phyloP scores from a whole-genome alignment of 2,329 filamentous ascomycete genomes.

The Blastomyces percursus region DNA sequence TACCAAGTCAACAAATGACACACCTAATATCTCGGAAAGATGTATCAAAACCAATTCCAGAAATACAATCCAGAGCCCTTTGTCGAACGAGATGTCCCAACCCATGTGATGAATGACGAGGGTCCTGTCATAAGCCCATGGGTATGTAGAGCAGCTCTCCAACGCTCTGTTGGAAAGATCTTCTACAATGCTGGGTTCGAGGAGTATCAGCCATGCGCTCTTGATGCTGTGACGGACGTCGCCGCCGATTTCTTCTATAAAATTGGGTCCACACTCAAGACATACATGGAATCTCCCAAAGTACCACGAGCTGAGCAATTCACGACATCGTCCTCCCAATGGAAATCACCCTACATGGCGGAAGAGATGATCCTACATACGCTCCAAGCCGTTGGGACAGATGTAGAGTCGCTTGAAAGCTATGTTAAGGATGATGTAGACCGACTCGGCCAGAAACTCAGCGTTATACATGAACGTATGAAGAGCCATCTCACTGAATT shows the following conservation, averaged over 20 bases:
- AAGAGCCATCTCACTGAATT: slow-evolving; percentile 87
- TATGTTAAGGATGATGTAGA: slow-evolving; percentile 95
- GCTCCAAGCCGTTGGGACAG: slow-evolving; percentile 70
- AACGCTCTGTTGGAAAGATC: slow-evolving; percentile 84
- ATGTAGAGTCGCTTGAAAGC: slow-evolving; percentile 66
- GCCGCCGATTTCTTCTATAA: slow-evolving; percentile 84
- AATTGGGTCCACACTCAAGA: slow-evolving; percentile 64
- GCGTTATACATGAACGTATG: slow-evolving; percentile 85
- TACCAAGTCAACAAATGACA: background rate
- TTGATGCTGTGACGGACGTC: slow-evolving; percentile 82
- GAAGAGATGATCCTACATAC: slow-evolving; percentile 85
- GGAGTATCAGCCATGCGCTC: slow-evolving; percentile 86
- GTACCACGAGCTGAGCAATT: slow-evolving; percentile 43
- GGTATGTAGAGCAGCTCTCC: slow-evolving; percentile 71
- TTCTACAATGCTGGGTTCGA: slow-evolving; percentile 96
- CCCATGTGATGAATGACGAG: slow-evolving; percentile 81
- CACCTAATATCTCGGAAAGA: slow-evolving; percentile 40
- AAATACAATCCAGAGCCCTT: slow-evolving; percentile 91
- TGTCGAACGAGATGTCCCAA: slow-evolving; percentile 70
- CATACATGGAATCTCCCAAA: slow-evolving; percentile 75
- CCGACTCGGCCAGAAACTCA: slow-evolving; percentile 65
- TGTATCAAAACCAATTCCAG: slow-evolving; percentile 96
- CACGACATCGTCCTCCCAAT: slow-evolving; percentile 32
- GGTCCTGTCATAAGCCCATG: slow-evolving; percentile 78
- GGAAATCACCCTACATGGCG: slow-evolving; percentile 59